Evolutionary conservation across 306 rosid genomes (phyloP), one percentile per base, ranked within the genome.

Genomic region (Pyrus communis): DNA sequence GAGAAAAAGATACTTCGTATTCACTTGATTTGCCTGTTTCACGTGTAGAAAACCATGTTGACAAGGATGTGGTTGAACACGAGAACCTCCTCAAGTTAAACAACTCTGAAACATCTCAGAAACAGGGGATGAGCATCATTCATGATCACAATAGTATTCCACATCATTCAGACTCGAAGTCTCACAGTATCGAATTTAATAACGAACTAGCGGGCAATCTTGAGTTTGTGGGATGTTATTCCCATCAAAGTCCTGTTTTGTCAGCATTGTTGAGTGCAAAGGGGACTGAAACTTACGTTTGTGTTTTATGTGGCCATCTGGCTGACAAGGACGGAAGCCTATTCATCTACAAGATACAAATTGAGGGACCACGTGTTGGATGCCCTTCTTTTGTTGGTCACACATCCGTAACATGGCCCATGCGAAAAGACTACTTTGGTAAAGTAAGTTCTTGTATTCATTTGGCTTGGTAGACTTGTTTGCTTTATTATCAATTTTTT

Each of bases 141-240:
- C 61, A 55, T 70, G 75, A 60, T 64, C 60, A 69, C 75, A 80
- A 81, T 75, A 87, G 80, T 72, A 58, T 73, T 81, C 82, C 71
- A 57, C 58, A 43, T 57, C 43, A 73, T 86, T 76, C 81, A 71
- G 87, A 85, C 55, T 54, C 70, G 27, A 79, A 75, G 78, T 70
- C 86, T 70, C 63, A 61, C 69, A 84, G 45, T 61, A 61, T 70
- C 75, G 89, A 85, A 67, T 81, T 65, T 31, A 70, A 81, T 77
- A 79, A 77, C 58, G 86, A 87, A 79, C 82, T 82, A 62, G 68
- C 74, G 2, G 77, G 89, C 69, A 69, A 77, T 78, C 75, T 88
- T 75, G 79, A 81, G 84, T 80, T 89, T 79, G 85, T 91, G 75
- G 98, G 98, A 64, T 69, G 90, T 85, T 93, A 93, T 86, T 58